Evolutionary conservation across 2,329 filamentous ascomycete genomes (phyloP), one percentile per base, ranked within the genome.

Genomic region (Penicillium sp.): DNA sequence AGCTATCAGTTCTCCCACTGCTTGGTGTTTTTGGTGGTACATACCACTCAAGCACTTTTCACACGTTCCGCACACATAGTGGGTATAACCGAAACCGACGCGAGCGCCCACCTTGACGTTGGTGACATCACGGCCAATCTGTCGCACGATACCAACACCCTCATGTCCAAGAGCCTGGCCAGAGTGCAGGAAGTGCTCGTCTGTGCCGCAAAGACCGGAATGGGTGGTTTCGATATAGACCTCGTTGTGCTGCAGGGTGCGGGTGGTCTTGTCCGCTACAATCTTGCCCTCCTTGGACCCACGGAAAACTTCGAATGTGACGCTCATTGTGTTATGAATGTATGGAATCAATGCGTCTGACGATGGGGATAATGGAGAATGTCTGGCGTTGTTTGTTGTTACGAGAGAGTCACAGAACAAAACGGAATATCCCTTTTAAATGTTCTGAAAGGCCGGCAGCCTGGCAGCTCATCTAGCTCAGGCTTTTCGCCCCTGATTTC

Each of bases 131-230:
- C 79, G 79, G 6, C 83, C 83, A 31, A 79, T 60, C 24, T 76
- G 73, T 58, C 82, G 77, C 53, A 86, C 76, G 7, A 83, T 66
- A 50, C 83, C 83, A 35, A 81, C 79, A 57, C 83, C 83, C 66
- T 85, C 83, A 71, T 85, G 83, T 47, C 83, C 83, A 31, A 85
- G 77, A 3, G 56, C 72, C 35, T 66, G 50, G 18, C 63, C 62
- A 14, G 66, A 60, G 19, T 62, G 59, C 47, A 70, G 41, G 49
- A 33, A 69, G 55, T 69, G 67, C 56, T 70, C 60, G 31, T 70
- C 68, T 11, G 68, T 70, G 24, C 66, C 65, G 39, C 69, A 70
- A 3, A 70, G 63, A n/a, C 69, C 68, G 19, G 69, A 71, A 46
- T 68, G 64, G 5, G 67, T 69, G 19, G 66, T 69, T 53, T 70